Conservation (phyloP, 352 stramenopile species). For the Globisporangium carolinianum region DNA sequence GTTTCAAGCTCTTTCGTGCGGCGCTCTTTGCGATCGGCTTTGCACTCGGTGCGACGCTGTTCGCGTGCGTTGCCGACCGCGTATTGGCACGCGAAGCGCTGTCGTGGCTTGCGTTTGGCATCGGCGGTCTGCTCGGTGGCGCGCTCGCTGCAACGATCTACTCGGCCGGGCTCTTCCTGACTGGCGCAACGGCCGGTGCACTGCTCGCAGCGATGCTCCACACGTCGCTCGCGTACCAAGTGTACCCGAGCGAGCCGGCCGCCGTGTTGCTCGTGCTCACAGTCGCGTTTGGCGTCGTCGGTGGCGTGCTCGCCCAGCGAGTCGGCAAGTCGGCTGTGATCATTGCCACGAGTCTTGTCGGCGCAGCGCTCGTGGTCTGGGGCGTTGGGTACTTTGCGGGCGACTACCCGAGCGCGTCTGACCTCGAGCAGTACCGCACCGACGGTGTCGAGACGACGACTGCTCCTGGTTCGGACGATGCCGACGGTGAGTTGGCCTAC, state of each 20-base stretch:
- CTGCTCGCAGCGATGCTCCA: slow-evolving; percentile 39
- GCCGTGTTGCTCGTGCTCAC: slow-evolving; percentile 33
- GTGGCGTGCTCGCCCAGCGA: slow-evolving; percentile 35
- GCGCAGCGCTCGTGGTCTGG: slow-evolving; percentile 32
- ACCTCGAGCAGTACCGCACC: slow-evolving; percentile 31
- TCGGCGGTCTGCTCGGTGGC: slow-evolving; percentile 37
- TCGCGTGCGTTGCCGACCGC: slow-evolving; percentile 26
- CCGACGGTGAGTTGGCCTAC: slow-evolving; percentile 31
- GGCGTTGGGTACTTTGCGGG: slow-evolving; percentile 59
- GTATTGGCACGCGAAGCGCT: slow-evolving; percentile 28
- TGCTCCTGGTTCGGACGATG: slow-evolving; percentile 1
- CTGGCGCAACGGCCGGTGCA: slow-evolving; percentile 33
- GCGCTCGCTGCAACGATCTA: slow-evolving; percentile 42
- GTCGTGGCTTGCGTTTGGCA: slow-evolving; percentile 43
- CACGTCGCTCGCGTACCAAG: slow-evolving; percentile 40
- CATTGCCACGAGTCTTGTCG: slow-evolving; percentile 49
- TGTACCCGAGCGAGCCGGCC: slow-evolving; percentile 39
- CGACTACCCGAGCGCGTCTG: slow-evolving; percentile 32
- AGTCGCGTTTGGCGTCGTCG: slow-evolving; percentile 33
- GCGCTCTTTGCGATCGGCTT: slow-evolving; percentile 54
- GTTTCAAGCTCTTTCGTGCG: slow-evolving; percentile 48
- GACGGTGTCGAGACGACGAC: background rate
- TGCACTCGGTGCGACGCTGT: slow-evolving; percentile 35
- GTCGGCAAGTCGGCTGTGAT: slow-evolving; percentile 45
- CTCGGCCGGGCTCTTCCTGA: slow-evolving; percentile 42